Base-by-base conservation (phyloP, 116 monocot genomes). In the Phalaenopsis hybrid region DNA sequence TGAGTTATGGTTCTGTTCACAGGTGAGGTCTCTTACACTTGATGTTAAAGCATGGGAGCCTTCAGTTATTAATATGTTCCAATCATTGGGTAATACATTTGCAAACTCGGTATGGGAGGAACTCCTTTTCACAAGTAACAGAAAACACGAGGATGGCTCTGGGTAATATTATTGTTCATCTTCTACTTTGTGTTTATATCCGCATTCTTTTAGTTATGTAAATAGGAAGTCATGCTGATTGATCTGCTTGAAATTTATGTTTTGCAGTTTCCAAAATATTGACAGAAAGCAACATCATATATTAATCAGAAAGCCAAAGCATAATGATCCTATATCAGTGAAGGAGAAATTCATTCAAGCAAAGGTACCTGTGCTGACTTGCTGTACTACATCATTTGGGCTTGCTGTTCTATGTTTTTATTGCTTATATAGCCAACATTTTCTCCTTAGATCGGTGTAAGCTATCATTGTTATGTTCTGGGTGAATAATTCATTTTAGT, bases 271-370 rank as follows among this genome's bases (percentile, higher is more conserved):
- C 20, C 57, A 75, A 65, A 81, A 37, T 50, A 80, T 79, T 81
- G 89, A 93, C 48, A 82, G 70, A 69, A 88, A 82, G 59, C 83
- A 84, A 79, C 87, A 81, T 68, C 81, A 85, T 21, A 10, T 80
- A 33, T 58, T 17, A 45, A 79, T 82, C 33, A 75, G 78, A 84
- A 98, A 93, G 89, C 97, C 97, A 48, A 93, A 85, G 46, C 87
- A 91, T 78, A 85, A 81, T 0, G 97, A 94, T 81, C 83, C 89
- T 31, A 94, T 98, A 74, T 90, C 97, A 17, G 80, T 94, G 41
- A 98, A 98, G 86, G 97, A 98, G 84, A 98, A 98, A 84, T 98
- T 93, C 83, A 98, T 98, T 82, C 97, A 98, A 48, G 93, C 93
- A 43, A 98, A 98, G 94, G 97, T 98, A 88, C 77, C 25, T 25